Conservation (phyloP, 495 filamentous ascomycete genomes). For the Penicillium coffeae region DNA sequence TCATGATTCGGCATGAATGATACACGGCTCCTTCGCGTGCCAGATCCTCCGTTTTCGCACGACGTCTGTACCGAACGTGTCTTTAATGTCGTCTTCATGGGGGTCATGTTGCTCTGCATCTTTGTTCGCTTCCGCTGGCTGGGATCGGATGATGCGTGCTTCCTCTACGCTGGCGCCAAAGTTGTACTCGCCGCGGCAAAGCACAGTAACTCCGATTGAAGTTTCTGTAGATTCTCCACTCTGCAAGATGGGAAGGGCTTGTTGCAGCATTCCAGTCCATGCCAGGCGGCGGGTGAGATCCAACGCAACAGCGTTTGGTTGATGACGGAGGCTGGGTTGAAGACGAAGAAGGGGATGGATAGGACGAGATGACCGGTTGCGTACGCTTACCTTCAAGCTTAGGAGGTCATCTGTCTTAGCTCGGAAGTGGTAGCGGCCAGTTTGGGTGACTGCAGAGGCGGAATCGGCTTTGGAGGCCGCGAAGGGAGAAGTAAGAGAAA, state of each 20-base stretch:
- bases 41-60: slow-evolving; percentile 65
- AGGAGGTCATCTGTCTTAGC: slow-evolving; percentile 70
- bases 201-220: slow-evolving; percentile 61
- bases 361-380: slow-evolving; percentile 65
- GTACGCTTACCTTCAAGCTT: slow-evolving; percentile 61
- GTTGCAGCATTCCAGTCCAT: slow-evolving; percentile 81
- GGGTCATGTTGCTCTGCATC: slow-evolving; percentile 18
- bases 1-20: slow-evolving; percentile 52
- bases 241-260: slow-evolving; percentile 57
- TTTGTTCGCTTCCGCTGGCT: slow-evolving; percentile 1
- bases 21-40: slow-evolving; percentile 63
- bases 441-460: slow-evolving; percentile 28
- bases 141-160: slow-evolving; percentile 44
- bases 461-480: slow-evolving; percentile 12
- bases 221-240: slow-evolving; percentile 53
- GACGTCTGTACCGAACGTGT: slow-evolving; percentile 54
- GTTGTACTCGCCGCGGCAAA: slow-evolving; percentile 80
- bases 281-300: slow-evolving; percentile 80
- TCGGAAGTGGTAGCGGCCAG: slow-evolving; percentile 47
- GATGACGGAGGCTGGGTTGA: slow-evolving; percentile 70
- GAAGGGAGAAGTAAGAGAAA: slow-evolving; percentile 44
- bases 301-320: slow-evolving; percentile 68
- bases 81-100: slow-evolving; percentile 42
- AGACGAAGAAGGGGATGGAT: slow-evolving; percentile 72
- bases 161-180: slow-evolving; percentile 80